A percentile compares a stretch with the other conserved stretches of the same genome.
Evolutionary conservation across 495 filamentous ascomycete genomes (phyloP).

Genomic region (Penicillium riverlandense): DNA sequence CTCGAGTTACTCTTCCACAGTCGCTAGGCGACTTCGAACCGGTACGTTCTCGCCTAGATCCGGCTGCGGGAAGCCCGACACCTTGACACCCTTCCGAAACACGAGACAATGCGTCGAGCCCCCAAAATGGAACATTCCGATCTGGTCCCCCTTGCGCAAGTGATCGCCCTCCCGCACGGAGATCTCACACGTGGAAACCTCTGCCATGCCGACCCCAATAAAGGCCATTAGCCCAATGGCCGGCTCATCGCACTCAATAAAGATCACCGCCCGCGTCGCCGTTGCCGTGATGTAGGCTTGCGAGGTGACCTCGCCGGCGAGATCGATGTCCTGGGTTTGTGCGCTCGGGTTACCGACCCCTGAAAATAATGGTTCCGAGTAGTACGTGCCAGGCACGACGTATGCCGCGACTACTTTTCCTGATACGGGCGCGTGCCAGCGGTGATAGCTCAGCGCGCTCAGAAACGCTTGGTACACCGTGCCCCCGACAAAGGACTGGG

Average conservation of each 20-base stretch:
- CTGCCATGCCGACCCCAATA: constrained; percentile 62
- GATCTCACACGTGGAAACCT: constrained; percentile 64
- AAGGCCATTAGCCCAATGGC: constrained; percentile 61
- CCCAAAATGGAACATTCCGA: constrained; percentile 72
- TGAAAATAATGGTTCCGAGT: constrained; percentile 52
- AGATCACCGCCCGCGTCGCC: constrained; percentile 55
- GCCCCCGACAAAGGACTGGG: constrained; percentile 48
- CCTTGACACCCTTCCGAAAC: constrained; percentile 34
- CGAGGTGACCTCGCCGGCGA: constrained; percentile 54
- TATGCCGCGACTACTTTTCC: constrained; percentile 50
- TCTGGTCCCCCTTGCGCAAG: constrained; percentile 56
- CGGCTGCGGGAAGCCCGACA: constrained; percentile 41
- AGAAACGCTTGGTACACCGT: constrained; percentile 66
- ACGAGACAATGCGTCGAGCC: constrained; percentile 58
- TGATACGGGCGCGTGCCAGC: constrained; percentile 60
- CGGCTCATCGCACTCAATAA: constrained; percentile 61
- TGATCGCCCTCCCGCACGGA: constrained; percentile 53
- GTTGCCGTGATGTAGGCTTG: constrained; percentile 55
- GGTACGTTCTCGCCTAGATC: constrained; percentile 48
- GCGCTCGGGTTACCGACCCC: constrained; percentile 33
- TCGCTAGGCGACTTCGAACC: constrained; percentile 45
- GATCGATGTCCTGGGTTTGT: constrained; percentile 45
- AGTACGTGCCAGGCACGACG: constrained; percentile 60
- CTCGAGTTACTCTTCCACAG: constrained; percentile 11
- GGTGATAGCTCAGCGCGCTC: constrained; percentile 58